These are phyloP conservation scores for Mucor mucedo DNA, from an alignment of 371 early-diverging fungal species.

Conservation along the genomic window DNA sequence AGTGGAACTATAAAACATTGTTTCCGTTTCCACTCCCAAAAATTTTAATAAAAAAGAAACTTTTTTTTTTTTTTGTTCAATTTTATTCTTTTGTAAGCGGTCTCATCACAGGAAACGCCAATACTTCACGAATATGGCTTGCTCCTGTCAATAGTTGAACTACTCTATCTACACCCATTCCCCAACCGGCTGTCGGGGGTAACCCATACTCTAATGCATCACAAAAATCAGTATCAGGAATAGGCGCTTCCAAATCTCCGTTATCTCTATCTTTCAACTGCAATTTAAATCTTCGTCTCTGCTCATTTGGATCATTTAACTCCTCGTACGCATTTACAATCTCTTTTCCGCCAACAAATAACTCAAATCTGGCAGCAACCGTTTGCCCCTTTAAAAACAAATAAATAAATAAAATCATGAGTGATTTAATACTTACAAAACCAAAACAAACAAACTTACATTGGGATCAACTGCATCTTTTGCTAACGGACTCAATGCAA, in stretches of 20 bases:
- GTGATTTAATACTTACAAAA: not conserved
- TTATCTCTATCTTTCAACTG: constrained; percentile 70
- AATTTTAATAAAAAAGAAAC: not conserved
- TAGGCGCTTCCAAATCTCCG: constrained; percentile 88
- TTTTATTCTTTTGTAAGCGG: constrained; percentile 7
- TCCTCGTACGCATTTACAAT: constrained; percentile 99
- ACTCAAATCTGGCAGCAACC: constrained; percentile 88
- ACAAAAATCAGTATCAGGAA: constrained; percentile 86
- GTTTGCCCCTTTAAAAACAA: constrained; percentile 38
- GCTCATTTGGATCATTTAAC: constrained; percentile 98
- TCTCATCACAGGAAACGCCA: constrained; percentile 83
- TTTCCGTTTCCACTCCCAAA: not conserved
- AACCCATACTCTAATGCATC: constrained; percentile 93
- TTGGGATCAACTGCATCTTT: constrained; percentile 64
- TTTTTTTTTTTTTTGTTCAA: not conserved
- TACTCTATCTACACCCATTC: constrained; percentile 96
- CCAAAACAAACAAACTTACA: constrained; percentile 13
- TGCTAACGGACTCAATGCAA: constrained; percentile 93
- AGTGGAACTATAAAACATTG: constrained; percentile 15
- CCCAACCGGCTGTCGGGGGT: constrained; percentile 99
- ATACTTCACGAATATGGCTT: constrained; percentile 89
- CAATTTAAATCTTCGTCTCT: constrained; percentile 81
- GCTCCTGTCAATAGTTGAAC: constrained; percentile 88
- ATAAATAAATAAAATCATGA: not conserved
- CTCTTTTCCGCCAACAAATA: constrained; percentile 93